Evolutionary conservation across 352 stramenopile genomes (phyloP).

Genomic region (Nothophytophthora sp.): DNA sequence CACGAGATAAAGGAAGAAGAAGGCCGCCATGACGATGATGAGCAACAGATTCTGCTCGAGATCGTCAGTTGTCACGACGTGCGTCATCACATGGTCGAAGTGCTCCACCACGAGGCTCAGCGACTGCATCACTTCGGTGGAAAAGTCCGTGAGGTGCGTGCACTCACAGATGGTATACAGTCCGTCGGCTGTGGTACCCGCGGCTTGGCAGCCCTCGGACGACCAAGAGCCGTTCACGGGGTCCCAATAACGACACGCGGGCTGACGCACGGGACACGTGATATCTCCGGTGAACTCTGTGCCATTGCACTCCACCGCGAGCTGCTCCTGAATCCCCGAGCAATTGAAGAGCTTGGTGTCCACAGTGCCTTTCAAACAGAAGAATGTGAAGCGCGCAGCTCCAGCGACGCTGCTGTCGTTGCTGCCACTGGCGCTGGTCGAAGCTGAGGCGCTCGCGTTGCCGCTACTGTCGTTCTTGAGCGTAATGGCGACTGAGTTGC

Average conservation of each 20-base stretch:
- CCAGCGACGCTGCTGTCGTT: slow-evolving; percentile 6
- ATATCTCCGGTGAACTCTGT: slow-evolving; percentile 47
- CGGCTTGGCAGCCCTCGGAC: slow-evolving; percentile 50
- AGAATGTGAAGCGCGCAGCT: slow-evolving; percentile 37
- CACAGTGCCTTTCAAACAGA: slow-evolving; percentile 43
- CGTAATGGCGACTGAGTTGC: slow-evolving; percentile 41
- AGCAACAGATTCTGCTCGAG: slow-evolving; percentile 60
- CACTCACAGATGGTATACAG: slow-evolving; percentile 79
- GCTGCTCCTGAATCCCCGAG: slow-evolving; percentile 30
- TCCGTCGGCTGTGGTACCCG: slow-evolving; percentile 54
- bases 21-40: slow-evolving; percentile 46
- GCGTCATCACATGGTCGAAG: slow-evolving; percentile 58
- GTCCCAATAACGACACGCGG: slow-evolving; percentile 70
- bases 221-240: slow-evolving; percentile 43
- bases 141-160: slow-evolving; percentile 76
- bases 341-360: slow-evolving; percentile 65
- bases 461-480: slow-evolving; percentile 1
- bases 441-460: slow-evolving; percentile 1
- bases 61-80: slow-evolving; percentile 57
- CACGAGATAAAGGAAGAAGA: slow-evolving; percentile 58
- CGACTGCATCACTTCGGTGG: slow-evolving; percentile 62
- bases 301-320: slow-evolving; percentile 54
- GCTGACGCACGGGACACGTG: slow-evolving; percentile 49
- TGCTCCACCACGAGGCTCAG: slow-evolving; percentile 55
- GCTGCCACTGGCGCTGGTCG: slow-evolving; percentile 4